Conservation (phyloP, 148 eudicot species). For the Cornus kousa region DNA sequence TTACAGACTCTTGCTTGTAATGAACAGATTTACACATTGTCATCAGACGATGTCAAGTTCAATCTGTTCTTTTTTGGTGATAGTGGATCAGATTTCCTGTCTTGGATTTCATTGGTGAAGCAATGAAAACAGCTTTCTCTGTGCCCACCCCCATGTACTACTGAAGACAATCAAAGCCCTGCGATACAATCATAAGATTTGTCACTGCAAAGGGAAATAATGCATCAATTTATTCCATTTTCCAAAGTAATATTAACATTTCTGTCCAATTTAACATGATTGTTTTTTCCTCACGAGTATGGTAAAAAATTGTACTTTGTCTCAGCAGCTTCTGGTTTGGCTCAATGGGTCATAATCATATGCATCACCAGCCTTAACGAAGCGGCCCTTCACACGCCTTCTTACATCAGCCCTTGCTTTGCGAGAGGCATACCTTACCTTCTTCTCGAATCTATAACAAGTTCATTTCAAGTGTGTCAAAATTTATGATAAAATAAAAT, state of each 20-base stretch:
- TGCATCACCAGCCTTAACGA: conserved; percentile 85
- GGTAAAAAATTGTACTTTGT: conserved; percentile 18
- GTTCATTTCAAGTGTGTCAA: conserved; percentile 1
- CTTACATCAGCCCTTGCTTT: conserved; percentile 92
- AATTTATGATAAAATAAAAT: background rate
- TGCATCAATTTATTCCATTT: background rate
- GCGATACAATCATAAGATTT: background rate
- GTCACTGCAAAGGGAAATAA: background rate
- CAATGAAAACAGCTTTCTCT: conserved; percentile 6
- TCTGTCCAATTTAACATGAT: conserved; percentile 3
- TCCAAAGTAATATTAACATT: background rate
- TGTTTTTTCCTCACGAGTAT: conserved; percentile 7
- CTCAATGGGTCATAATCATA: conserved; percentile 81
- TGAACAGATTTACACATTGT: background rate
- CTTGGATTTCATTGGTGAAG: conserved; percentile 6
- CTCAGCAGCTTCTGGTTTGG: conserved; percentile 62
- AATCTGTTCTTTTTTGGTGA: background rate
- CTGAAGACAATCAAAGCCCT: conserved; percentile 3
- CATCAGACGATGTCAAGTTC: background rate
- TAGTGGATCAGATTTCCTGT: background rate
- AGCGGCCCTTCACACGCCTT: conserved; percentile 87
- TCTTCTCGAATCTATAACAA: conserved; percentile 65
- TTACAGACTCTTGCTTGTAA: background rate
- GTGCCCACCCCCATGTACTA: background rate
- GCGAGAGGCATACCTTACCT: conserved; percentile 81